phyloP scores from a whole-genome alignment of 148 eudicot species.

The Mesembryanthemum crystallinum region DNA sequence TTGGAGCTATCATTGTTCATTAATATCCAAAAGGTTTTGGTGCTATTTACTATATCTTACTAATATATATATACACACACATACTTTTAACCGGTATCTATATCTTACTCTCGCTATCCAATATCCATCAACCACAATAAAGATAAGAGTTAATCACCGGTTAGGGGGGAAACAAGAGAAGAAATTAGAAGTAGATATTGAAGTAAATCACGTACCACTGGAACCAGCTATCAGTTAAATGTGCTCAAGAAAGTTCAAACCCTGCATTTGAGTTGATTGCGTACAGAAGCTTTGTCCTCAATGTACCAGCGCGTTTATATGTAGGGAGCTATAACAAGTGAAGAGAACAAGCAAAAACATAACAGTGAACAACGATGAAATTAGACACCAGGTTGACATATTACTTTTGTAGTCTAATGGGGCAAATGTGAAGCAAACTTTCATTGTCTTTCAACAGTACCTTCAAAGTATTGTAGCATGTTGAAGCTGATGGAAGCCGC shows the following conservation, averaged over 20 bases:
- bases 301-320: constrained; percentile 79
- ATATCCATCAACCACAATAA: not conserved
- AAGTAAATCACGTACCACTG: constrained; percentile 24
- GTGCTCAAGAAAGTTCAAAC: constrained; percentile 78
- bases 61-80: not conserved
- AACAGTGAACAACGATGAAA: constrained; percentile 12
- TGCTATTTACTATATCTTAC: too few species aligned
- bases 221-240: constrained; percentile 10
- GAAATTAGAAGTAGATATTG: not conserved
- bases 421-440: not conserved
- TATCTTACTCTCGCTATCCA: too few species aligned
- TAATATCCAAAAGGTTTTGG: too few species aligned
- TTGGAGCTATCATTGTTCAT: too few species aligned
- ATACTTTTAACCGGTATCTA: too few species aligned
- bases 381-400: not conserved
- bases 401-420: not conserved
- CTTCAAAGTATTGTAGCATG: constrained; percentile 98
- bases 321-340: constrained; percentile 74
- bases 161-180: too few species aligned
- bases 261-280: constrained; percentile 98
- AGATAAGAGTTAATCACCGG: not conserved
- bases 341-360: constrained; percentile 19
- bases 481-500: constrained; percentile 97
- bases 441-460: constrained; percentile 32
- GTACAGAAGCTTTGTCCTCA: constrained; percentile 86